Evolutionary conservation across 495 filamentous ascomycete species (phyloP), one percentile per base, ranked within the genome.

Genomic region (Aspergillus mulundensis): DNA sequence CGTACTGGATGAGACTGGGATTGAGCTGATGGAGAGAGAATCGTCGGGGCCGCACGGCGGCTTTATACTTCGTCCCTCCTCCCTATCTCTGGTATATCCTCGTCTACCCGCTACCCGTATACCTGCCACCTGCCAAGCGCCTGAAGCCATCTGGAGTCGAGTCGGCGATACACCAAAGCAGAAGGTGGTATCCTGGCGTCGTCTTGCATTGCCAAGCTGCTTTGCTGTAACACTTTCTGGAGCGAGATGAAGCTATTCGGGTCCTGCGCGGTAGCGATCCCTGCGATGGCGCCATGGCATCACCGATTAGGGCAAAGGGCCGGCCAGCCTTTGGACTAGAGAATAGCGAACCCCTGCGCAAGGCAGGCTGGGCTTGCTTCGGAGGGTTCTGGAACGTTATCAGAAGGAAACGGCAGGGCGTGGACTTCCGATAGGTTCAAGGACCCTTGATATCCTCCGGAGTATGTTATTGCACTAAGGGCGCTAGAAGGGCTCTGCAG

Each of bases 231-330:
- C 25, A 4, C 25, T 8, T 28, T 4, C 25, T 3, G 18, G 40
- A 28, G 39, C 36, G 24, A 39, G n/a, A 46, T 46, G 52, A 54
- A 54, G 52, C 52, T 46, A 54, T 54, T 54, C 42, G 18, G 14
- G 42, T 1, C 14, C 14, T 19, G 32, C 18, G 41, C 52, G 46
- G 52, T 54, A 46, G 28, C 19, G 15, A 36, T 19, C 23, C 12
- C 23, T 16, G 14, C 15, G 23, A 30, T 28, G 32, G 32, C 32
- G 32, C 32, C 7, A 36, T 14, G 12, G 6, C 4, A 5, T 36
- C 6, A 36, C 32, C 32, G 12, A 36, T 36, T 14, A 7, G 32
- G 32, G 19, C 41, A 44, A 23, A 23, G 11, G 41, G 41, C 41
- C 32, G 32, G 32, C 25, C 25, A 28, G 25, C 8, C 25, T 28